A percentile compares a stretch with the other conserved stretches of the same genome.
Conservation (phyloP, 2,329 filamentous ascomycete genomes). For the Penicillium sclerotigenum region DNA sequence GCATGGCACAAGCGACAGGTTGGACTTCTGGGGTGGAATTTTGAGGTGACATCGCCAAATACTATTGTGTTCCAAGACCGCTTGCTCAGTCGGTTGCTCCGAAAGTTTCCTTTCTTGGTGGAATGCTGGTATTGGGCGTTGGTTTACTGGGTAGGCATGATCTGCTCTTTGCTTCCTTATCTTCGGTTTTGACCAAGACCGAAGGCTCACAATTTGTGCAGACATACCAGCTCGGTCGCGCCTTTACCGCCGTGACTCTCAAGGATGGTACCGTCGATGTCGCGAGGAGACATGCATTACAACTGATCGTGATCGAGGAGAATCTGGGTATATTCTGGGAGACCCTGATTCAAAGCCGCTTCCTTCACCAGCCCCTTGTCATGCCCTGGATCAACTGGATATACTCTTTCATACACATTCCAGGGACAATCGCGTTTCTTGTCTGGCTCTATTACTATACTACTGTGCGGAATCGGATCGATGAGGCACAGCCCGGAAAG, state of each 20-base stretch:
- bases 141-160: slow-evolving; percentile 69
- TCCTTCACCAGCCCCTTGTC: slow-evolving; percentile 53
- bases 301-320: slow-evolving; percentile 66
- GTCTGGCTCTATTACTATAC: slow-evolving; percentile 68
- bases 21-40: slow-evolving; percentile 45
- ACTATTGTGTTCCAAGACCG: slow-evolving; percentile 59
- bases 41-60: slow-evolving; percentile 58
- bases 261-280: slow-evolving; percentile 66
- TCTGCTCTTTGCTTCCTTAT: neutral
- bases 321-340: slow-evolving; percentile 64
- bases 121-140: slow-evolving; percentile 76
- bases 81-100: slow-evolving; percentile 61
- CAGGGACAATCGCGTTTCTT: slow-evolving; percentile 69
- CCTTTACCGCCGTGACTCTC: slow-evolving; percentile 67
- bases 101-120: slow-evolving; percentile 67
- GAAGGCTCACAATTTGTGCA: slow-evolving; percentile 32
- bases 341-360: slow-evolving; percentile 57
- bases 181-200: neutral
- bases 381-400: slow-evolving; percentile 69
- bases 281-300: slow-evolving; percentile 65
- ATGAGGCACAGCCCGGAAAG: slow-evolving; percentile 41
- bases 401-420: slow-evolving; percentile 77
- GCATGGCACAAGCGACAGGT: slow-evolving; percentile 53
- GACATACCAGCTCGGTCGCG: slow-evolving; percentile 72
- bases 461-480: slow-evolving; percentile 56